Percentiles rank a stretch among this genome's conserved stretches.
Evolutionary conservation across 2,329 filamentous ascomycete genomes (phyloP).

Genomic region (Epichloe hybrida): DNA sequence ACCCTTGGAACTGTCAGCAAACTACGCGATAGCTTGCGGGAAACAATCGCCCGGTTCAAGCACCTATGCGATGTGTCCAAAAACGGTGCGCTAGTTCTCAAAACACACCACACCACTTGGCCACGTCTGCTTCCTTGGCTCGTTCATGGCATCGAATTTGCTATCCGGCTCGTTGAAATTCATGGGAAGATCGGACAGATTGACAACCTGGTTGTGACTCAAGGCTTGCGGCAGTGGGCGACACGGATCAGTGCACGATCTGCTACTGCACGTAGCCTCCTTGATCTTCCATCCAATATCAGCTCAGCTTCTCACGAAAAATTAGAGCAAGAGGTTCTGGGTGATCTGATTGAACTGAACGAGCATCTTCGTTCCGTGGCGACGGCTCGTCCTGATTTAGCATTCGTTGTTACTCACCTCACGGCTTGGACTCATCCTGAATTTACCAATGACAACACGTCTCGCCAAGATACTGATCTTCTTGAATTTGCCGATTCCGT

Average conservation of each 20-base stretch:
- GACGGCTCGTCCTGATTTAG: constrained; percentile 38
- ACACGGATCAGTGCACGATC: constrained; percentile 32
- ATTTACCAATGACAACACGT: constrained; percentile 7
- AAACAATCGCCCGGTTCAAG: constrained; percentile 22
- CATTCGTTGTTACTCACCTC: constrained; percentile 54
- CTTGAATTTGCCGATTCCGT: constrained; percentile 42
- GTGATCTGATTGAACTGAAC: constrained; percentile 24
- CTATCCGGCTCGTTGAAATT: constrained; percentile 45
- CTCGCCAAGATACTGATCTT: constrained; percentile 11
- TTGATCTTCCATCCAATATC: constrained; percentile 38
- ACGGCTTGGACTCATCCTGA: constrained; percentile 43
- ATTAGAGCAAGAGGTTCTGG: constrained; percentile 21
- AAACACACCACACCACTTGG: constrained; percentile 12
- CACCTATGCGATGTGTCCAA: constrained; percentile 19
- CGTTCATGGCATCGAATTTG: constrained; percentile 52
- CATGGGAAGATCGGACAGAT: constrained; percentile 51
- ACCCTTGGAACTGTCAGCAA: constrained; percentile 28
- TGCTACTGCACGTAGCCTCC: constrained; percentile 26
- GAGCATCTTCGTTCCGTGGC: constrained; percentile 27
- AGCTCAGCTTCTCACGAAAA: constrained; percentile 23
- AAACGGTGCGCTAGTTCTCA: constrained; percentile 11
- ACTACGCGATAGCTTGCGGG: constrained; percentile 25
- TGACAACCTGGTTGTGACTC: constrained; percentile 30
- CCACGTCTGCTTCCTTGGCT: constrained; percentile 41
- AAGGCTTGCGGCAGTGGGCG: constrained; percentile 36